Conservation (phyloP, 495 filamentous ascomycete species). For the Corynascus novoguineensis region DNA sequence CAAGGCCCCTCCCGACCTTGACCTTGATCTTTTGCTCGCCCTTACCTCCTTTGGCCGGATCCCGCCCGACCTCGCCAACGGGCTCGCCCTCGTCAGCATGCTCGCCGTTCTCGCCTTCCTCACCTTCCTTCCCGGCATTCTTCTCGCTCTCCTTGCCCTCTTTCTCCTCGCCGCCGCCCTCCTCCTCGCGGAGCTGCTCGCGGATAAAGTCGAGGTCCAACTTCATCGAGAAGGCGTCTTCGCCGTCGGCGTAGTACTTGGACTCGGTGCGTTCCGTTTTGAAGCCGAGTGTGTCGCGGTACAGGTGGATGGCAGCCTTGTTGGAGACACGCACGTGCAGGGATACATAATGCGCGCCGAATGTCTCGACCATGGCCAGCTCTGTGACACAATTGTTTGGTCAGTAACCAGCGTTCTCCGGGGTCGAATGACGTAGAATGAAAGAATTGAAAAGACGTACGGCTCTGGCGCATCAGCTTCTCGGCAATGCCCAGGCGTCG, state of each 20-base stretch:
- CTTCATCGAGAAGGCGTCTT: constrained; percentile 93
- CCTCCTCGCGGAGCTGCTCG: constrained; percentile 40
- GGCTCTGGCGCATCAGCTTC: constrained; percentile 92
- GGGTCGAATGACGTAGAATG: too few species aligned
- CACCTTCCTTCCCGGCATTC: constrained; percentile 6
- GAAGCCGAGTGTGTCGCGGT: constrained; percentile 90
- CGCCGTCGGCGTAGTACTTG: constrained; percentile 97
- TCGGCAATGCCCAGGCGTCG: constrained; percentile 85
- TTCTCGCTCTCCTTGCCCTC: constrained; percentile 18
- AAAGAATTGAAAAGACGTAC: constrained; percentile 50
- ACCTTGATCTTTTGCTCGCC: constrained; percentile 49
- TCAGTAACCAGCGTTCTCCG: background rate
- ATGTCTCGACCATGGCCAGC: constrained; percentile 92
- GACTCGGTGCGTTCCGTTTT: constrained; percentile 80
- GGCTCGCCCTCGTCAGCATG: constrained; percentile 42
- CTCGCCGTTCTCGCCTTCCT: constrained; percentile 9
- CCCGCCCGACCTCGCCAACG: constrained; percentile 41
- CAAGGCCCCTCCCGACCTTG: constrained; percentile 73
- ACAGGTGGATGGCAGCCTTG: constrained; percentile 80
- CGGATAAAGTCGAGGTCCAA: constrained; percentile 67
- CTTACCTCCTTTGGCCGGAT: constrained; percentile 29
- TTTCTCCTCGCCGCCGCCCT: constrained; percentile 33
- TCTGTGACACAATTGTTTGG: constrained; percentile 48
- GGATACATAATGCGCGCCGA: constrained; percentile 83
- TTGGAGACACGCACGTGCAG: constrained; percentile 94